Percentiles rank a stretch among this genome's conserved stretches.
Conservation (phyloP, 2,329 filamentous ascomycete species). For the Malbranchea zuffiana region DNA sequence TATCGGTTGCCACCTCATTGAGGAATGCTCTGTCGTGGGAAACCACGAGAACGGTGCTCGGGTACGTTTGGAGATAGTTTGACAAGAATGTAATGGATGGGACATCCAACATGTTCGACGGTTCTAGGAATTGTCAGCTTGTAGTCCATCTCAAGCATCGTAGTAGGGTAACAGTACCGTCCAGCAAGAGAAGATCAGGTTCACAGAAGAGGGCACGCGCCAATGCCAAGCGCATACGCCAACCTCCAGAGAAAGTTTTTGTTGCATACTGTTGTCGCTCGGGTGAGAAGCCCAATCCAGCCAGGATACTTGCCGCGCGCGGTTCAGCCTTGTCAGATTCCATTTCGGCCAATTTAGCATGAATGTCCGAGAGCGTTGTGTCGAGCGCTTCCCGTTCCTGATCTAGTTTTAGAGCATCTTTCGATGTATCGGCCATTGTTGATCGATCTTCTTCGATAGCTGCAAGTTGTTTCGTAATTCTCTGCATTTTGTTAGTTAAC, state of each 20-base stretch:
- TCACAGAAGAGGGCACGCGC: constrained; percentile 96
- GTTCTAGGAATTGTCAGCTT: constrained; percentile 47
- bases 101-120: constrained; percentile 99
- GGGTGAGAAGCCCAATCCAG: constrained; percentile 89
- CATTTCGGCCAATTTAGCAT: constrained; percentile 91
- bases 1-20: constrained; percentile 98
- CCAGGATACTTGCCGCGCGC: constrained; percentile 86
- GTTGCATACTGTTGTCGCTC: constrained; percentile 88
- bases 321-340: constrained; percentile 98
- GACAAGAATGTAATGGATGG: constrained; percentile 98
- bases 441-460: constrained; percentile 67
- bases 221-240: constrained; percentile 94
- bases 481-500: constrained; percentile 31
- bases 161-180: constrained; percentile 43
- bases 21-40: constrained; percentile 98
- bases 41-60: constrained; percentile 88
- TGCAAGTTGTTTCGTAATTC: constrained; percentile 65
- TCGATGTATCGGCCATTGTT: constrained; percentile 79
- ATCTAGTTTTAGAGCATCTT: constrained; percentile 75
- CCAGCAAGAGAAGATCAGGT: constrained; percentile 85
- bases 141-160: background rate
- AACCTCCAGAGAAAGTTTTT: constrained; percentile 98
- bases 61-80: constrained; percentile 87
- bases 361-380: constrained; percentile 79
- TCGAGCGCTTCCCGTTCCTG: constrained; percentile 82